phyloP scores from a whole-genome alignment of 2,329 filamentous ascomycete genomes.

The Intubia oerlemansii region DNA sequence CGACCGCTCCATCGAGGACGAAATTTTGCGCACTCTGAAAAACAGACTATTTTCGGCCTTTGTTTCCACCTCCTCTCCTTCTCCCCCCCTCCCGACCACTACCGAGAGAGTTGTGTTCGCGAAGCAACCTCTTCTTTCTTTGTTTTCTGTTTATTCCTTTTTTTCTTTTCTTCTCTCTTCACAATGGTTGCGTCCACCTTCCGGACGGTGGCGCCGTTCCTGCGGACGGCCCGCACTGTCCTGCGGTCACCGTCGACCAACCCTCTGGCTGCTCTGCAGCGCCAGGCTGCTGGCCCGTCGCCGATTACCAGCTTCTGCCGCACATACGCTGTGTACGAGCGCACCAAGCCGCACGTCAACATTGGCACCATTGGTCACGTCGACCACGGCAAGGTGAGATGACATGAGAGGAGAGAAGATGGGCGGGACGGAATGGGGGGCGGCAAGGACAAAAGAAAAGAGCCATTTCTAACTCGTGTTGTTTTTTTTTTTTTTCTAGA shows the following conservation, averaged over 20 bases:
- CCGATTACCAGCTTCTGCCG: constrained; percentile 44
- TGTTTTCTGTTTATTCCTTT: constrained; percentile 1
- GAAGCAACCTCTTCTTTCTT: background rate
- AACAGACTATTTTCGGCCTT: constrained; percentile 5
- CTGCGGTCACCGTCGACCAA: constrained; percentile 32
- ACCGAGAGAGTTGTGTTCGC: no score
- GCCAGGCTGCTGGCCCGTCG: constrained; percentile 31
- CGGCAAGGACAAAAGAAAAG: no score
- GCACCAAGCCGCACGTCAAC: constrained; percentile 94
- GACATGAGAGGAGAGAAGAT: background rate
- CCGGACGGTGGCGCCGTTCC: constrained; percentile 55
- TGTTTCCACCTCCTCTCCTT: background rate
- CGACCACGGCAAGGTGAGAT: constrained; percentile 87
- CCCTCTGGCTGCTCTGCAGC: constrained; percentile 56
- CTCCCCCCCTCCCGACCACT: background rate
- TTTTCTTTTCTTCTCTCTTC: constrained; percentile 4
- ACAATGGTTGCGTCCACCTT: constrained; percentile 61
- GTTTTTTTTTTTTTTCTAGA: constrained; percentile 34
- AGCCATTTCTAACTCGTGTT: no score
- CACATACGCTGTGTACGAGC: constrained; percentile 54
- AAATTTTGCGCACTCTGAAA: constrained; percentile 5
- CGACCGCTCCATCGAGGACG: constrained; percentile 1
- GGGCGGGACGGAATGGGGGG: no score
- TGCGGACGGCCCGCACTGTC: constrained; percentile 62
- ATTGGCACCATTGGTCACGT: constrained; percentile 98